Base-by-base conservation (phyloP, 202 grass and related monocot species). In the Bolboschoenoplectus hybrid region DNA sequence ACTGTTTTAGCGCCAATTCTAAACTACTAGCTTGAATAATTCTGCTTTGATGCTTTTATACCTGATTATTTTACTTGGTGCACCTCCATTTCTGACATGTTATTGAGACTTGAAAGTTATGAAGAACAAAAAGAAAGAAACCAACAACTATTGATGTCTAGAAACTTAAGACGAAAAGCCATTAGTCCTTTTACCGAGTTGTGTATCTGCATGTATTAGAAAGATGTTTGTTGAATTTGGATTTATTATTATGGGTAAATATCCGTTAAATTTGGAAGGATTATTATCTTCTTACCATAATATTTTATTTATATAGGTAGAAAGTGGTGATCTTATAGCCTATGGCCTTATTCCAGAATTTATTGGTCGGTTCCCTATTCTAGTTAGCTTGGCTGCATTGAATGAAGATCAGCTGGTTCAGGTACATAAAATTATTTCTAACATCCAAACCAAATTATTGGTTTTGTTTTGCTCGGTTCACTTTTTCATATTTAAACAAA, bases 311-410 rank as follows among this genome's bases (percentile, higher is more conserved):
- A 86, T 84, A 87, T 85, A 99, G 97, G 97, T 99, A 62, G 97
- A 99, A 75, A 99, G 97, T 86, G 91, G 93, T 66, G 97, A 99
- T 86, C 89, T 99, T 82, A 94, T 99, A 89, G 89, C 97, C 14
- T 99, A 97, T 90, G 97, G 97, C 16, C 90, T 99, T 55, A 99
- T 99, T 85, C 97, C 97, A 0, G 97, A 99, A 88, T 99, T 99
- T 89, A 92, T 99, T 94, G 97, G 97, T 67, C 91, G 97, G 39
- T 99, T 99, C 66, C 97, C 97, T 82, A 87, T 99, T 80, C 88
- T 99, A 47, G 93, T 99, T 82, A 99, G 93, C 83, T 90, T 99
- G 66, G 57, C 85, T 60, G 93, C 97, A 77, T 89, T 99, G 87
- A 97, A 90, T 43, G 91, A 99, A 74, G 91, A 94, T 64, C 93